Percentiles rank a stretch among this genome's conserved stretches.
These are phyloP conservation scores for Fusarium sp. DNA, from an alignment of 2,329 filamentous ascomycete species.

Conservation along the genomic window DNA sequence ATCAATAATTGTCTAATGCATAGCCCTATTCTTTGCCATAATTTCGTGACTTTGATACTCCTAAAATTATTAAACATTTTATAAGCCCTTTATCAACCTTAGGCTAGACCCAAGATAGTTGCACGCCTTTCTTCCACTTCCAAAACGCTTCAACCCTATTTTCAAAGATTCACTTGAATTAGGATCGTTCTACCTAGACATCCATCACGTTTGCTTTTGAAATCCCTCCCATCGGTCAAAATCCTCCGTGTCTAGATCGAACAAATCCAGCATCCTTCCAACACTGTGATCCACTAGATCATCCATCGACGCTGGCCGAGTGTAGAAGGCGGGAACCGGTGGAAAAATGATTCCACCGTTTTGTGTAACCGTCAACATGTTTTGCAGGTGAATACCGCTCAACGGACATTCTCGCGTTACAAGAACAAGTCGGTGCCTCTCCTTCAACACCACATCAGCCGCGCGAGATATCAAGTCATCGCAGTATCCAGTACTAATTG, in stretches of 20 bases:
- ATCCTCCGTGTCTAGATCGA: conserved; percentile 15
- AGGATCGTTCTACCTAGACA: no score
- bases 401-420: conserved; percentile 11
- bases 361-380: conserved; percentile 22
- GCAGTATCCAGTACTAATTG: conserved; percentile 16
- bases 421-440: conserved; percentile 8
- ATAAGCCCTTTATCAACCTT: no score
- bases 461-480: conserved; percentile 16
- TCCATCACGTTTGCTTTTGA: background rate
- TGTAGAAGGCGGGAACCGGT: conserved; percentile 29
- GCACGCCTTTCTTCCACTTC: no score
- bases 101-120: no score
- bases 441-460: conserved; percentile 29
- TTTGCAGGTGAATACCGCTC: conserved; percentile 27
- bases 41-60: no score
- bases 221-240: conserved; percentile 21
- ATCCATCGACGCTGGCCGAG: conserved; percentile 13
- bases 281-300: conserved; percentile 28
- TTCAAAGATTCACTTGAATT: no score
- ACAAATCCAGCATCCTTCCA: conserved; percentile 27
- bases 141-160: no score
- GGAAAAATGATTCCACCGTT: conserved; percentile 27
- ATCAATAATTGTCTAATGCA: no score
- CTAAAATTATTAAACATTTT: no score
- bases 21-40: no score